Evolutionary conservation across 345 rosid species (phyloP), one percentile per base, ranked within the genome.

Genomic region (Eucalyptus urophylla): DNA sequence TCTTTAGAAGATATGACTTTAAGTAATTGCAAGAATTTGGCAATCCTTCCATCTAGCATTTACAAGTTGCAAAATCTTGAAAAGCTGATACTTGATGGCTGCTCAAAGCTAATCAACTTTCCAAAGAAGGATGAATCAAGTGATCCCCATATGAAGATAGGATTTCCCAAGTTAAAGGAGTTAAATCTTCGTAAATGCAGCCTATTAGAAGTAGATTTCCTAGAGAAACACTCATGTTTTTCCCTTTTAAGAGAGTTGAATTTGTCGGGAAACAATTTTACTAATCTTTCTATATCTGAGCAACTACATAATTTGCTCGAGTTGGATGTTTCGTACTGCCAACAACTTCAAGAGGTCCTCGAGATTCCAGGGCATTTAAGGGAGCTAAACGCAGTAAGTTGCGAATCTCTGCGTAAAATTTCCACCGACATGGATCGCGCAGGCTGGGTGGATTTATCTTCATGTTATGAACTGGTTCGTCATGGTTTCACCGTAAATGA

Each of bases 171-270:
- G 21, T 67, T 67, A n/a, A 0, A 14, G 3, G 0, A 2, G 8
- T 31, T 67, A 15, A 3, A 1, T 14, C 76, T 62, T 15, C 3
- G 5, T 2, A 4, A 15, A 67, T 14, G 76, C 76, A 67, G 16
- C 1, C 40, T 67, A n/a, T 67, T 37, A n/a, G 40, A n/a, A n/a
- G 76, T 8, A n/a, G 76, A 67, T 6, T 67, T 67, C 40, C 6
- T n/a, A 8, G 40, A 67, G 11, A n/a, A 65, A 14, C 19, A 4
- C 15, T n/a, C 76, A 15, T n/a, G 76, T 14, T 67, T 67, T n/a
- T 4, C 76, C 76, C 4, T 3, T 10, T n/a, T n/a, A 67, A 7
- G 0, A 2, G 0, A 4, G 0, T 67, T 67, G 17, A 4, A 14
- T 67, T 14, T 67, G 76, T 2, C 10, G 11, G 21, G 21, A 67